phyloP scores from a whole-genome alignment of 202 grass and related monocot species.

The Musa balbisiana region DNA sequence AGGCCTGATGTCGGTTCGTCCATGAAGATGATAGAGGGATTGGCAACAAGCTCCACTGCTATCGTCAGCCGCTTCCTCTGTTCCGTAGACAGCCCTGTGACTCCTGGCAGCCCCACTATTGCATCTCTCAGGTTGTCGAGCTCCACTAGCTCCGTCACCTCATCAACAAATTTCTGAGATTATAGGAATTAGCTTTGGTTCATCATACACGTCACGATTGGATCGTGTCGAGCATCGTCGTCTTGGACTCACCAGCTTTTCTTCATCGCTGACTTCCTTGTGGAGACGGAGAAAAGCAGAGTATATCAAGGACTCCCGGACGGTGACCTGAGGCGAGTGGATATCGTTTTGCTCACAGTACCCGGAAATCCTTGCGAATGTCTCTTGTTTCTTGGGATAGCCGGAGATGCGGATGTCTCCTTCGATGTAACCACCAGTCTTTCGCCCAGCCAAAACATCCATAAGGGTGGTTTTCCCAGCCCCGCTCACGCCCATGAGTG shows the following conservation, averaged over 20 bases:
- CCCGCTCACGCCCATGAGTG: constrained; percentile 98
- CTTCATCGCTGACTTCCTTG: constrained; percentile 57
- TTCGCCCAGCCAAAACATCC: constrained; percentile 96
- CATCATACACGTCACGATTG: background rate
- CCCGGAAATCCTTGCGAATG: constrained; percentile 95
- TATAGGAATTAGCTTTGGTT: background rate
- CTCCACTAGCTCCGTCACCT: constrained; percentile 96
- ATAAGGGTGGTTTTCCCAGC: constrained; percentile 97
- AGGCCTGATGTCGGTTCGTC: constrained; percentile 98
- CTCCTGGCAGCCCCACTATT: constrained; percentile 83
- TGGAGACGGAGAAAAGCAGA: constrained; percentile 86
- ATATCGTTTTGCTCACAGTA: constrained; percentile 99
- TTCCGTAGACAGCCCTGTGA: constrained; percentile 91
- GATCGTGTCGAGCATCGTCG: background rate
- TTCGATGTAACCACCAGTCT: constrained; percentile 98
- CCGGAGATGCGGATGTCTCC: constrained; percentile 89
- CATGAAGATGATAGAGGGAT: constrained; percentile 99
- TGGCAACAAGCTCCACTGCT: constrained; percentile 93
- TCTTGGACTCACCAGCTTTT: constrained; percentile 71
- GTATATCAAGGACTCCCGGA: constrained; percentile 91
- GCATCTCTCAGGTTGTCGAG: constrained; percentile 83
- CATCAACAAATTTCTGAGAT: constrained; percentile 89
- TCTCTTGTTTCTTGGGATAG: constrained; percentile 86
- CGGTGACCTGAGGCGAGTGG: constrained; percentile 96
- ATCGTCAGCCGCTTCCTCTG: constrained; percentile 96